Evolutionary conservation across 2,329 filamentous ascomycete genomes (phyloP).

Genomic region (Ophiosphaerella korrae): DNA sequence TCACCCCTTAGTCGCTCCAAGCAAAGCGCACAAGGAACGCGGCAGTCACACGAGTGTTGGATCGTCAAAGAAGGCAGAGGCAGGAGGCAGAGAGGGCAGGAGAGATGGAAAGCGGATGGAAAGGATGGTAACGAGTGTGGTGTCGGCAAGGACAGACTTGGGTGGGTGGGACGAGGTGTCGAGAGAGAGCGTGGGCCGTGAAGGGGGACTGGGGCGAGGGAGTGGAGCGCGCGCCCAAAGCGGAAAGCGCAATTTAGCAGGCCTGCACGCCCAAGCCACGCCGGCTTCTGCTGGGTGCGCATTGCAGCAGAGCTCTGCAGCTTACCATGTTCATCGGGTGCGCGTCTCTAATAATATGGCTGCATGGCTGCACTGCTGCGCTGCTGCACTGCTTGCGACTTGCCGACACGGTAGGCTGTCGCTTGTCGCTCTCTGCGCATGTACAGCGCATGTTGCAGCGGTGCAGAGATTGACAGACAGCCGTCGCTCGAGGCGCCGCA

Average conservation of each 20-base stretch:
- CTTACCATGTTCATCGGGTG: not conserved
- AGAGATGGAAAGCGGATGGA: not conserved
- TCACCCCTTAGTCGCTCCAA: slow-evolving; percentile 34
- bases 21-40: slow-evolving; percentile 37
- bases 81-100: not conserved
- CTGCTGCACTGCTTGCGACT: too few species aligned
- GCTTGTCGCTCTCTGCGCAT: not conserved
- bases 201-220: not conserved
- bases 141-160: slow-evolving; percentile 31
- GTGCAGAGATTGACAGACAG: too few species aligned
- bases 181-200: slow-evolving; percentile 7
- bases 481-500: too few species aligned
- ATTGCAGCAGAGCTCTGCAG: too few species aligned
- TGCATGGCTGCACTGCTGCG: too few species aligned
- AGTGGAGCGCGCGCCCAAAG: slow-evolving; percentile 1
- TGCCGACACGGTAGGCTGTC: too few species aligned
- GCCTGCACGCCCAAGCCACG: not conserved
- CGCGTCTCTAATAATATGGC: not conserved
- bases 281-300: not conserved
- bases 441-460: too few species aligned
- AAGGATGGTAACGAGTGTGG: slow-evolving; percentile 32
- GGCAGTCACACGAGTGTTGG: slow-evolving; percentile 11
- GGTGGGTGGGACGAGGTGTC: slow-evolving; percentile 13
- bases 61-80: slow-evolving; percentile 6
- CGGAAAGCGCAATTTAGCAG: slow-evolving; percentile 6